phyloP scores from a whole-genome alignment of 495 filamentous ascomycete genomes.

The Hypoxylon lienhwacheense region DNA sequence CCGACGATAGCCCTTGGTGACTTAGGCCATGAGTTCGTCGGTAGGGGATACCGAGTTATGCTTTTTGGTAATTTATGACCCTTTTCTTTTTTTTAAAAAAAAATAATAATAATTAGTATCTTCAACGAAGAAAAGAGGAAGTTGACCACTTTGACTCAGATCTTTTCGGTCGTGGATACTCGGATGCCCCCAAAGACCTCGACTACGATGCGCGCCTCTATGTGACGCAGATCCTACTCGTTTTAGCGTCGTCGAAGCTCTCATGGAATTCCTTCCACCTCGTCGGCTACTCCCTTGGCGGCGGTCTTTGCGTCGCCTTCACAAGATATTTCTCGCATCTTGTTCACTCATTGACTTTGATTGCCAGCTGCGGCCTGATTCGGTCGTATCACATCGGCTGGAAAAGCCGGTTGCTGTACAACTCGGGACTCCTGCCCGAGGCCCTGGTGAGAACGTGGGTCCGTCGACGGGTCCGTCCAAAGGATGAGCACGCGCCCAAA shows the following conservation, averaged over 20 bases:
- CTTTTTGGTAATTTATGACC: conserved; percentile 59
- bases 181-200: conserved; percentile 65
- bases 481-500: conserved; percentile 31
- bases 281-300: conserved; percentile 84
- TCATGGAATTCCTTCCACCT: conserved; percentile 73
- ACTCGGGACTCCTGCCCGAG: conserved; percentile 60
- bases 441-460: conserved; percentile 57
- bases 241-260: conserved; percentile 68
- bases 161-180: conserved; percentile 80
- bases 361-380: conserved; percentile 76
- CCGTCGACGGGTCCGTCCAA: conserved; percentile 53
- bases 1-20: conserved; percentile 64
- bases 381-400: conserved; percentile 63
- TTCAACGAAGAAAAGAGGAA: not conserved
- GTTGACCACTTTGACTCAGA: conserved; percentile 41
- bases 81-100: too few relatives aligned
- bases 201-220: conserved; percentile 77
- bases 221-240: conserved; percentile 70
- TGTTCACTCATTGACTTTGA: conserved; percentile 66
- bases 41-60: conserved; percentile 70
- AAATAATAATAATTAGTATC: not conserved
- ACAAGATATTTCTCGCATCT: conserved; percentile 68
- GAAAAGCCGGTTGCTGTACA: conserved; percentile 63
- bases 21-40: conserved; percentile 62
- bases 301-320: conserved; percentile 75